Evolutionary conservation across 2,329 filamentous ascomycete species (phyloP).

Genomic region (Ilyonectria mors-panacis): DNA sequence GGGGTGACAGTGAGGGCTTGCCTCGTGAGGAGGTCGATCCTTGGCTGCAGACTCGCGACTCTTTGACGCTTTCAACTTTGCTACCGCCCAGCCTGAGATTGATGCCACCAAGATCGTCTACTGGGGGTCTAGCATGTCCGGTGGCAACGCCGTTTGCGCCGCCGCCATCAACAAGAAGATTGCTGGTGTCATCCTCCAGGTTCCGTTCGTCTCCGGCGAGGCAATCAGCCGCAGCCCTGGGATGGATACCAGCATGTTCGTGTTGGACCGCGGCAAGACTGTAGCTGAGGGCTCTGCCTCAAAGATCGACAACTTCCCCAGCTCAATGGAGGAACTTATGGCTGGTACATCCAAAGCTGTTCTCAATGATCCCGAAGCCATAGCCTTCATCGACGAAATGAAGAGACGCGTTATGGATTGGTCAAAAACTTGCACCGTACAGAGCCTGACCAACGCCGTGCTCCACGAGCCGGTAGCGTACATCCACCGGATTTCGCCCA

Average conservation of each 20-base stretch:
- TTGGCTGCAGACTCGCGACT: background rate
- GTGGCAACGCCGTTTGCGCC: background rate
- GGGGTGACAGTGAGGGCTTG: constrained; percentile 1
- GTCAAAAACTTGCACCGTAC: background rate
- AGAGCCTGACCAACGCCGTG: background rate
- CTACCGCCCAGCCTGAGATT: background rate
- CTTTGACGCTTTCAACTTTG: background rate
- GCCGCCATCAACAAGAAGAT: background rate
- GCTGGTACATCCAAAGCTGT: background rate
- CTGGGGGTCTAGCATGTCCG: constrained; percentile 8
- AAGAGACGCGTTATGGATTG: background rate
- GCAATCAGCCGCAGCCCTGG: background rate
- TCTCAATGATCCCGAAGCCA: background rate
- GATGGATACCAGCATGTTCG: background rate
- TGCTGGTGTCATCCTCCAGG: background rate
- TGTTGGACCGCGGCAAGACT: background rate
- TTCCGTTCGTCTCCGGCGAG: constrained; percentile 1
- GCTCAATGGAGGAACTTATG: background rate
- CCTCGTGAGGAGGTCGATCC: constrained; percentile 5
- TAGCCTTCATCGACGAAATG: constrained; percentile 11
- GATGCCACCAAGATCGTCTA: background rate
- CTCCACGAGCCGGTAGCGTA: constrained; percentile 8
- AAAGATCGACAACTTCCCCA: background rate
- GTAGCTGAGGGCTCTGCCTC: background rate
- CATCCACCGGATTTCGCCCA: constrained; percentile 12